Evolutionary conservation across 192 early-diverging fungal genomes (phyloP), one percentile per base, ranked within the genome.

Genomic region (Coemansia sp.): DNA sequence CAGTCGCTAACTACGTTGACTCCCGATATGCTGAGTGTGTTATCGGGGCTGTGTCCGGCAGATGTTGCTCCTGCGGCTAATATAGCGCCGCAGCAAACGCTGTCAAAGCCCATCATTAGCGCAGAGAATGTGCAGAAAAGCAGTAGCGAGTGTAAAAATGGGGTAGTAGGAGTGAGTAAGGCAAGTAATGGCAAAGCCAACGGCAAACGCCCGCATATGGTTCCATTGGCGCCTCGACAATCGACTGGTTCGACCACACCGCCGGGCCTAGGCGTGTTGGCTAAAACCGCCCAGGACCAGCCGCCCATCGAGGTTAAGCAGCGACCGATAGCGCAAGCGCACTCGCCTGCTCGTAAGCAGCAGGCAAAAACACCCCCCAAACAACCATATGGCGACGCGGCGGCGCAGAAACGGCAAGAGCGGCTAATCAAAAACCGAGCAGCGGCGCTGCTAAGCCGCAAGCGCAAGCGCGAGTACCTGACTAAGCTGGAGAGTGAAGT

Each of bases 381-480:
- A 19, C 6, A 26, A 13, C 40, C 40, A 14, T 8, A 36, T n/a
- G 59, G 45, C 15, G 67, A 68, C 4, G 20, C 80, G 0, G 65
- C 69, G 1, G 73, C 76, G 23, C 70, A 82, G 30, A 96, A 94
- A 68, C 81, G 88, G 20, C 88, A 92, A 59, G 88, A 91, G 56
- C 80, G 94, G 30, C 65, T 96, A 56, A 92, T 96, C 50, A 94
- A 94, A 79, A 96, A 96, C 71, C 85, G 94, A 11, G 91, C 89
- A 3, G 90, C 91, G 0, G 94, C 94, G 10, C 72, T 92, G 31
- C 67, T 90, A 51, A 91, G 88, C 12, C 84, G 94, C 35, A 94
- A 93, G 75, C 83, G 93, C 43, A 94, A 96, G 74, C 83, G 91
- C 37, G 92, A 94, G 43, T 92, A 94, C 48, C 63, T 93, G 51